Evolutionary conservation across 768 basidiomycete species (phyloP), one percentile per base, ranked within the genome.

Genomic region (Termitomyces sp.): DNA sequence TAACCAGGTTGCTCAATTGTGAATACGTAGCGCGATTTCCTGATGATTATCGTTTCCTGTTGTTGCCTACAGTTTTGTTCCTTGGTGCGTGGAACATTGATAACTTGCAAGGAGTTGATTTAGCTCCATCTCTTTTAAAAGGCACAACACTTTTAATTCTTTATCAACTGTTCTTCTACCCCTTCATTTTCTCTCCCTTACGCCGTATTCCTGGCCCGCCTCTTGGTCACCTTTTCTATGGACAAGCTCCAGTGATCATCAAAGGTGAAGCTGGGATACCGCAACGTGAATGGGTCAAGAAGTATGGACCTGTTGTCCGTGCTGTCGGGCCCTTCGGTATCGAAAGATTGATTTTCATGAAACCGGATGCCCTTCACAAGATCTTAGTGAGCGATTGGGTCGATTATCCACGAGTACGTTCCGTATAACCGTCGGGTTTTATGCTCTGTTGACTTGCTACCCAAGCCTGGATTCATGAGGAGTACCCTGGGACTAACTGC

Each of bases 241-340:
- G 81, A 2, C 75, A 80, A 55, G 76, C 74, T 61, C 65, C 65
- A 4, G 63, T 58, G 7, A 76, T 81, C 52, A 68, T 79, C 41
- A 57, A 61, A 6, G 65, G 72, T 2, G 78, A 80, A 66, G 65
- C 75, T 41, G 76, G 80, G 20, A 74, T 78, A 24, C 74, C 76
- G 8, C 78, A 79, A 48, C 74, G 76, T 55, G 70, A 73, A 63
- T 81, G 79, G 80, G 73, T 75, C 47, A 79, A 82, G 61, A 56
- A 75, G 30, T 69, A 79, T 51, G 80, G 80, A 0, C 71, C 76
- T 1, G 68, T 76, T 22, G 75, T 81, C 12, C 76, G 79, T 39
- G 67, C 71, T 33, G 73, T 81, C 22, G 80, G 81, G 2, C 75
- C 77, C 1, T 18, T 82, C 8, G 80, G 80, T 1, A 67, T 77